Evolutionary conservation across 257 asterid species (phyloP).

Genomic region (Capsicum baccatum): DNA sequence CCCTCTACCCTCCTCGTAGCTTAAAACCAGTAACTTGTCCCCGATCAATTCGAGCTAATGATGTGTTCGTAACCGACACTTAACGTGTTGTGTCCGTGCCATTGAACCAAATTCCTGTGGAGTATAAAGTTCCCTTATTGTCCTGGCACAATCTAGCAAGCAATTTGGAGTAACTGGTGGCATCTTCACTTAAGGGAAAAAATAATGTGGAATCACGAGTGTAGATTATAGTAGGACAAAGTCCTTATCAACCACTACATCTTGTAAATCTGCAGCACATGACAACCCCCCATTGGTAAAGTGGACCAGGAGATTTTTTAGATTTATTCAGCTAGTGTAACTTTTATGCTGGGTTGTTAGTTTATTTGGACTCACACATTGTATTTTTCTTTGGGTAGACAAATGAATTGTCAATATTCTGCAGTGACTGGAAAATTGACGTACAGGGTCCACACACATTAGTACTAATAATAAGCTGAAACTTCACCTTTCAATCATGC

Average conservation of each 20-base stretch:
- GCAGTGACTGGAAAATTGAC: slow-evolving; percentile 24
- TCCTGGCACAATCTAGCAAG: not conserved
- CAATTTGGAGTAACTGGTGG: not conserved
- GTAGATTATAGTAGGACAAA: slow-evolving; percentile 11
- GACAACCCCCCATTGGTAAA: not conserved
- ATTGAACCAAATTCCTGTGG: not conserved
- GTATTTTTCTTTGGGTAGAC: not conserved
- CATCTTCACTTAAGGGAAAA: not conserved
- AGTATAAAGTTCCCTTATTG: not conserved
- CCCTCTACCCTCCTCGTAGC: not conserved
- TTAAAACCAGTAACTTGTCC: not conserved
- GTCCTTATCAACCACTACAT: not conserved
- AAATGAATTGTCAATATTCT: not conserved
- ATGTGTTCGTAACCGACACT: not conserved
- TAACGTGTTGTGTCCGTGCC: not conserved
- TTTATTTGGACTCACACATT: not conserved
- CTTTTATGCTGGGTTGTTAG: not conserved
- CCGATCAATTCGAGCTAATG: not conserved
- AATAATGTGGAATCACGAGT: slow-evolving; percentile 14
- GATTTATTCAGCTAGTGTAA: not conserved
- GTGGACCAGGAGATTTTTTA: not conserved
- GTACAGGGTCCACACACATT: slow-evolving; percentile 35
- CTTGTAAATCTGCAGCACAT: slow-evolving; percentile 23
- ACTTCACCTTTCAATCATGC: slow-evolving; percentile 20
- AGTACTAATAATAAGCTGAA: slow-evolving; percentile 28